Base-by-base conservation (phyloP, 1,139 yeast species). In the Geotrichum klebahnii region DNA sequence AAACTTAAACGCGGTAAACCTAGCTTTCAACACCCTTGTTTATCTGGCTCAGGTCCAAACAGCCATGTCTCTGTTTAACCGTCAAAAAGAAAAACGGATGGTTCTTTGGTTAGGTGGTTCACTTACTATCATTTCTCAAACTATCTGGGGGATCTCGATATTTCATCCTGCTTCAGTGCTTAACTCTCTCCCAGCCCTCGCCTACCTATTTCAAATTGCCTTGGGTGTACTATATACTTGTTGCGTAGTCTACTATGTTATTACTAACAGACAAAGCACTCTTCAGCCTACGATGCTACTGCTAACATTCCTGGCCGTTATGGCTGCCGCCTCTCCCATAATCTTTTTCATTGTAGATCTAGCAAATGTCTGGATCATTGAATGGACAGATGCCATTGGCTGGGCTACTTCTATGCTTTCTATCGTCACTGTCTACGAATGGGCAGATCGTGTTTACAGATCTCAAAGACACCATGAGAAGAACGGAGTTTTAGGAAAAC, bases 351-450 rank as follows among this genome's bases (percentile, higher is more conserved):
- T 87, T 44, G 84, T 89, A 1, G 95, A 86, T 67, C 80, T 86
- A 1, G 77, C 89, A 1, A 82, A 81, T 60, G 74, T 82, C 9
- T 86, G 89, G 83, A 80, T 82, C 10, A 78, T 78, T 55, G 85
- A 82, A 57, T 72, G 84, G 55, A 79, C 88, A 12, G 94, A 84
- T 61, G 71, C 85, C 40, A 82, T 84, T 61, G 81, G 84, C 38
- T 80, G 87, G 34, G 82, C 84, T 0, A 76, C 83, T 6, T 82
- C 82, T 59, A 78, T 84, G 12, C 71, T 83, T 17, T 78, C 87
- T 33, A 84, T 86, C 43, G 84, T 84, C 5, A 74, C 83, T 9
- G 87, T 86, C 0, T 84, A 94, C 92, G 95, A 84, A 66, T 87
- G 95, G 94, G 77, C 84, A 53, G 84, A 84, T 60, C 75, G 84